Conservation (phyloP, 495 filamentous ascomycete genomes). For the Ascobolus immersus region DNA sequence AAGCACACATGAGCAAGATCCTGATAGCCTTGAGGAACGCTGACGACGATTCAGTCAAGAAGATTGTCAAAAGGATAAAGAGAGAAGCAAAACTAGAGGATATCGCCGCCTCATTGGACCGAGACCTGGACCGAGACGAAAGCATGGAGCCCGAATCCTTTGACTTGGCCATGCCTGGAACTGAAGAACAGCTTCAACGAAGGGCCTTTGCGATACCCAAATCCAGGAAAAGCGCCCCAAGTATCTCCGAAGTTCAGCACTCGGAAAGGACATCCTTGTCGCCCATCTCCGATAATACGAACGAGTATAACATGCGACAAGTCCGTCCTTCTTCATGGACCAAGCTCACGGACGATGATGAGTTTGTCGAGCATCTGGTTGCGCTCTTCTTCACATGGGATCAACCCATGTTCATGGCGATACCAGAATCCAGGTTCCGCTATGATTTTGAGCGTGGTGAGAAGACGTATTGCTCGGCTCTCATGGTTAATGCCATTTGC, state of each 20-base stretch:
- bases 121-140: too few species aligned
- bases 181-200: too few species aligned
- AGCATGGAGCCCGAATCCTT: too few species aligned
- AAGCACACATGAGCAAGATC: background rate
- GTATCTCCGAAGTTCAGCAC: too few species aligned
- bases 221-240: too few species aligned
- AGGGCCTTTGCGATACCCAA: too few species aligned
- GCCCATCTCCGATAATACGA: too few species aligned
- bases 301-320: too few species aligned
- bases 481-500: constrained; percentile 51
- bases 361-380: constrained; percentile 35
- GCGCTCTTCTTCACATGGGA: constrained; percentile 61
- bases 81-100: background rate
- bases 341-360: constrained; percentile 28
- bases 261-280: too few species aligned
- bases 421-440: constrained; percentile 48
- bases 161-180: too few species aligned
- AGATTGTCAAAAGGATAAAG: background rate
- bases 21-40: background rate
- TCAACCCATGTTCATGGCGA: constrained; percentile 45
- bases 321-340: constrained; percentile 26
- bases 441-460: constrained; percentile 31
- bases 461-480: constrained; percentile 38
- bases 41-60: background rate
- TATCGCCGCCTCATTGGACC: background rate